Percentiles rank a stretch among this genome's conserved stretches.
These are phyloP conservation scores for Neurospora africana DNA, from an alignment of 495 filamentous ascomycete genomes.

Conservation along the genomic window DNA sequence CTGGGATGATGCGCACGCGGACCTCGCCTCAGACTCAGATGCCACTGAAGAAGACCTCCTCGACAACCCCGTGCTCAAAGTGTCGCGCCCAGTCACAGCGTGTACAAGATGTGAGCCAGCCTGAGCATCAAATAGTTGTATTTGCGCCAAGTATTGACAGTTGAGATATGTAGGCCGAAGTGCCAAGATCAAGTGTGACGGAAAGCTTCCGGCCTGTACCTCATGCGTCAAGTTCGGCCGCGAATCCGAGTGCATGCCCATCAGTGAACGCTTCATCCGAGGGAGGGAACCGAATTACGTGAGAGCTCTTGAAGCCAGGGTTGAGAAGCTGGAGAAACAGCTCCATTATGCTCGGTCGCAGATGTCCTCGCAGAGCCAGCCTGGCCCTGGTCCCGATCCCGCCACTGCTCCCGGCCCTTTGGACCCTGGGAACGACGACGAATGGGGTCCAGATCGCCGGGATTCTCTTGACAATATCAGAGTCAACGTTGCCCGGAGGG, in stretches of 20 bases:
- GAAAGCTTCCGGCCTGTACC: constrained; percentile 85
- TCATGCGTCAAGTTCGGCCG: constrained; percentile 82
- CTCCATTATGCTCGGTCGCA: constrained; percentile 50
- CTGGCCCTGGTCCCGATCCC: constrained; percentile 31
- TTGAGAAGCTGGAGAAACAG: constrained; percentile 73
- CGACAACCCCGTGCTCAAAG: constrained; percentile 73
- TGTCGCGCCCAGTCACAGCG: constrained; percentile 83
- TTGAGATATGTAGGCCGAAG: constrained; percentile 42
- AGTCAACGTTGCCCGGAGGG: constrained; percentile 49
- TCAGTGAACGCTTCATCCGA: constrained; percentile 85
- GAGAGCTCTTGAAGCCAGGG: constrained; percentile 75
- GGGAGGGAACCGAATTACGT: constrained; percentile 95
- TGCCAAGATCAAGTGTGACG: constrained; percentile 94
- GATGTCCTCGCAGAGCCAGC: constrained; percentile 34
- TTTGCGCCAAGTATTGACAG: constrained; percentile 11
- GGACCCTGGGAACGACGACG: neutral
- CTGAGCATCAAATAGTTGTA: neutral
- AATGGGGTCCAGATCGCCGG: constrained; percentile 33
- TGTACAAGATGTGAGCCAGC: constrained; percentile 67
- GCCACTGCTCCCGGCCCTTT: constrained; percentile 23
- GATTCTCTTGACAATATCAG: constrained; percentile 49
- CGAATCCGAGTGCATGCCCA: constrained; percentile 75
- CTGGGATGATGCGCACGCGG: neutral
- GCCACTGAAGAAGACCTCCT: constrained; percentile 15
- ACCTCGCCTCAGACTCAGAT: neutral